phyloP scores from a whole-genome alignment of 2,329 filamentous ascomycete species.

The Volutella citrinella region DNA sequence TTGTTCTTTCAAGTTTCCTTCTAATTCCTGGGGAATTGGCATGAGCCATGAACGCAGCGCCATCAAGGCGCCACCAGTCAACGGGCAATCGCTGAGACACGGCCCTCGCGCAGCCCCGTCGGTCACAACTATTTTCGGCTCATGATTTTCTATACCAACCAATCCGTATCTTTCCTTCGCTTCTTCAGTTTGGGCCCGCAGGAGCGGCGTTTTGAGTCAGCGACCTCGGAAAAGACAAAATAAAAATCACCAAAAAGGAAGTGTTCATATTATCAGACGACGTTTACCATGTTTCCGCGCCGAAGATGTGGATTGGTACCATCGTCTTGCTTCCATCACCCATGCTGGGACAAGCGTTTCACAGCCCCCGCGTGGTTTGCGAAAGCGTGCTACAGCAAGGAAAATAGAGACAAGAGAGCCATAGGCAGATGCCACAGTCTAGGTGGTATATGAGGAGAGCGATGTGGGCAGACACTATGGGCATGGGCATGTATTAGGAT shows the following conservation, averaged over 20 bases:
- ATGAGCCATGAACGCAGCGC: slow-evolving; percentile 10
- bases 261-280: slow-evolving; percentile 9
- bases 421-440: too few species aligned
- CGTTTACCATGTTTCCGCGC: slow-evolving; percentile 5
- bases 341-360: too few species aligned
- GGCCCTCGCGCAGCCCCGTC: slow-evolving; percentile 6
- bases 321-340: too few species aligned
- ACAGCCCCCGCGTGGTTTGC: too few species aligned
- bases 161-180: slow-evolving; percentile 8
- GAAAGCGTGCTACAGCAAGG: too few species aligned
- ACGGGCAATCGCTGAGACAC: slow-evolving; percentile 8
- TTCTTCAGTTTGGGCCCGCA: slow-evolving; percentile 14
- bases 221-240: too few species aligned
- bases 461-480: too few species aligned
- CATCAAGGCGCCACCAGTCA: slow-evolving; percentile 13
- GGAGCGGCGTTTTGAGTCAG: slow-evolving; percentile 18
- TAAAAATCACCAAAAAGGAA: slow-evolving; percentile 16
- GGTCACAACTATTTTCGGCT: slow-evolving; percentile 7
- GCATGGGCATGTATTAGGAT: slow-evolving; percentile 19
- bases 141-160: slow-evolving; percentile 14
- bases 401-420: too few species aligned
- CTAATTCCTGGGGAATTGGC: slow-evolving; percentile 15
- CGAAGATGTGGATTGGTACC: too few species aligned
- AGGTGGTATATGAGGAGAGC: too few species aligned
- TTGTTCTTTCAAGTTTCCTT: slow-evolving; percentile 19